Evolutionary conservation across 305 asterid species (phyloP).

Genomic region (Fraxinus sp.): DNA sequence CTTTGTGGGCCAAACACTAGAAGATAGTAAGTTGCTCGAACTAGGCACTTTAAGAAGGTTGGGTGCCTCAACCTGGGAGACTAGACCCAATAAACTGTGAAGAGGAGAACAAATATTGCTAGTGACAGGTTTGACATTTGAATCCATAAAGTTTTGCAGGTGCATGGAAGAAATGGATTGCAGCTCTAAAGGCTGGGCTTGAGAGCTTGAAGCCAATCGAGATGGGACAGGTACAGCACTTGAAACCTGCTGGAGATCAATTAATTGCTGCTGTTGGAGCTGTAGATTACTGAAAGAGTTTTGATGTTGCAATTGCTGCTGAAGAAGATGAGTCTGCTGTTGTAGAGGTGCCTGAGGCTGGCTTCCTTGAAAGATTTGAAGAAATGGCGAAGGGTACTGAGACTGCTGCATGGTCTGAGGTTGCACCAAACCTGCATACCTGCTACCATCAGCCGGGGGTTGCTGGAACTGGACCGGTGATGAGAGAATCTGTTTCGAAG

Average conservation of each 20-base stretch:
- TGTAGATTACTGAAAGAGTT: conserved; percentile 48
- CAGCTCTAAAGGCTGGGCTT: conserved; percentile 35
- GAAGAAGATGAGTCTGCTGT: conserved; percentile 41
- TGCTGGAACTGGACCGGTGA: conserved; percentile 59
- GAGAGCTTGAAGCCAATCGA: conserved; percentile 44
- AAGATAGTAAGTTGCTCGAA: conserved; percentile 38
- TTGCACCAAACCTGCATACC: conserved; percentile 31
- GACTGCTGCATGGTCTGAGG: conserved; percentile 47
- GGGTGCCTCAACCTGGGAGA: conserved; percentile 48
- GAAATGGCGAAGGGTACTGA: conserved; percentile 37
- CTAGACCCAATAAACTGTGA: conserved; percentile 48
- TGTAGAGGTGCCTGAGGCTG: conserved; percentile 33
- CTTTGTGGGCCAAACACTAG: conserved; percentile 61
- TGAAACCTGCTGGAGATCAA: conserved; percentile 45
- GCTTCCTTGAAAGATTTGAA: conserved; percentile 38
- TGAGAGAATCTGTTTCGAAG: conserved; percentile 50
- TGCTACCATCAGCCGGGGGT: conserved; percentile 28
- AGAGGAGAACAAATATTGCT: conserved; percentile 44
- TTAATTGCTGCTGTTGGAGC: conserved; percentile 40
- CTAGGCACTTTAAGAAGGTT: conserved; percentile 41
- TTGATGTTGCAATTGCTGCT: conserved; percentile 53
- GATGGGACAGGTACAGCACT: conserved; percentile 25
- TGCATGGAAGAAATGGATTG: conserved; percentile 41
- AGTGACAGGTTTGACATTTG: conserved; percentile 35
- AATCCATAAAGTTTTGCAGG: conserved; percentile 39